phyloP scores from a whole-genome alignment of 2,329 filamentous ascomycete genomes.

The Penicillium occitanis region DNA sequence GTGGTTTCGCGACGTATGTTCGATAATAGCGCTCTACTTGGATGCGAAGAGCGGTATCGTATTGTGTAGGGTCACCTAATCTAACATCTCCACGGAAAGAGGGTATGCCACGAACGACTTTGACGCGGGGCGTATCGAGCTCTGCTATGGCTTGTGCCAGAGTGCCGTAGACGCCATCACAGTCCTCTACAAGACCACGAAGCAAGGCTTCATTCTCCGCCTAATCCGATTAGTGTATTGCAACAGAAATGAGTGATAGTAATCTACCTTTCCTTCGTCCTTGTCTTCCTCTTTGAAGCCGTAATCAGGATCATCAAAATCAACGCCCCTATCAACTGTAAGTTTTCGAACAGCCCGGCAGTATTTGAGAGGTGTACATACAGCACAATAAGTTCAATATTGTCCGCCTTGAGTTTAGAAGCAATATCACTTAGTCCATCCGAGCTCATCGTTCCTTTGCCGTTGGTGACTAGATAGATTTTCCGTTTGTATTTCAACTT shows the following conservation, averaged over 20 bases:
- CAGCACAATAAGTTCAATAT: slow-evolving; percentile 77
- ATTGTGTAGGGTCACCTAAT: slow-evolving; percentile 73
- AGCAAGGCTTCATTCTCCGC: slow-evolving; percentile 71
- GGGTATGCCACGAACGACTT: slow-evolving; percentile 70
- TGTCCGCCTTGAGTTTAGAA: slow-evolving; percentile 69
- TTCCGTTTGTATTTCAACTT: slow-evolving; percentile 77
- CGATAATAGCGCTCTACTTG: slow-evolving; percentile 88
- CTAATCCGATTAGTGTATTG: slow-evolving; percentile 38
- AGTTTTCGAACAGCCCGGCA: slow-evolving; percentile 23
- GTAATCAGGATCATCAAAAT: slow-evolving; percentile 89
- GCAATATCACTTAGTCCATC: slow-evolving; percentile 70
- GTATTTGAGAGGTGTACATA: slow-evolving; percentile 47
- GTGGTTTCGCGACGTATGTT: slow-evolving; percentile 72
- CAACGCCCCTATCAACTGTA: slow-evolving; percentile 65
- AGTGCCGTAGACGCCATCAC: slow-evolving; percentile 75
- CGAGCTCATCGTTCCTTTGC: slow-evolving; percentile 67
- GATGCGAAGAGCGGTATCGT: slow-evolving; percentile 74
- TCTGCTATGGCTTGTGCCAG: slow-evolving; percentile 81
- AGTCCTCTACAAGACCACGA: slow-evolving; percentile 64
- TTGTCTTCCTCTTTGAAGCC: slow-evolving; percentile 93
- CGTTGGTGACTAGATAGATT: slow-evolving; percentile 85
- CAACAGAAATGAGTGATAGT: neutral
- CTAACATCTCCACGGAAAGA: slow-evolving; percentile 77
- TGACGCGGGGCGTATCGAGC: slow-evolving; percentile 73
- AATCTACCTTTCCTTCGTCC: slow-evolving; percentile 61